A percentile compares a stretch with the other conserved stretches of the same genome.
Evolutionary conservation across 1,284 basidiomycete genomes (phyloP).

Genomic region (Naganishia liquefaciens): DNA sequence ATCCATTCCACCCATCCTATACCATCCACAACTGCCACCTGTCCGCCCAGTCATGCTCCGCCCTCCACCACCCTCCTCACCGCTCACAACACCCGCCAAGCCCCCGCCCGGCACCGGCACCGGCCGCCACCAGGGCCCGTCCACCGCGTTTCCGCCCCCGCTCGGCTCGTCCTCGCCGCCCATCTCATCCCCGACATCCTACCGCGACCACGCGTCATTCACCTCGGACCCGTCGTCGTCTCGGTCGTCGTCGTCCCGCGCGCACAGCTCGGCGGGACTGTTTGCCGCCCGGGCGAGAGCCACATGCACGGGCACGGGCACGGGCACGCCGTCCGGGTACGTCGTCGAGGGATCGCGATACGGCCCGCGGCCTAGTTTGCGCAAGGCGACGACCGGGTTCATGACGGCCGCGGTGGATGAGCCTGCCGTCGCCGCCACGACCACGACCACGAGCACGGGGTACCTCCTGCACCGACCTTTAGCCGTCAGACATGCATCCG

Average conservation of each 20-base stretch:
- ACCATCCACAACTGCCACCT: neutral
- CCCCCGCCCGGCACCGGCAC: neutral
- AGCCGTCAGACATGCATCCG: neutral
- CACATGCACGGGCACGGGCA: neutral
- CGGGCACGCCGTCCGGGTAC: neutral
- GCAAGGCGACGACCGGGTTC: constrained; percentile 8
- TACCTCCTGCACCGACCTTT: constrained; percentile 7
- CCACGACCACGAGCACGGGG: constrained; percentile 4
- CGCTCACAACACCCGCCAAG: constrained; percentile 3
- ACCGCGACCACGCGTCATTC: constrained; percentile 15
- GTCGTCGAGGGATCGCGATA: constrained; percentile 6
- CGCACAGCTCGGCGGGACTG: constrained; percentile 1
- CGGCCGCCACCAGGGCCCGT: too few relatives aligned
- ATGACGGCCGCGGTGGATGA: neutral
- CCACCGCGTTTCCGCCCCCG: constrained; percentile 13
- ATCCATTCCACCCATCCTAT: neutral
- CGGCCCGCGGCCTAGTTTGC: constrained; percentile 6
- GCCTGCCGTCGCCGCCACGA: neutral
- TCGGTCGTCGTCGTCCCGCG: neutral
- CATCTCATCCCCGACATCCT: constrained; percentile 24
- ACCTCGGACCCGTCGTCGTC: too few relatives aligned
- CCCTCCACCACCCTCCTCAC: neutral
- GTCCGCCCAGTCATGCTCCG: constrained; percentile 1
- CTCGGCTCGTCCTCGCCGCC: constrained; percentile 27
- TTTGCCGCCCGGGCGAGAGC: constrained; percentile 2